A percentile compares a stretch with the other conserved stretches of the same genome.
Evolutionary conservation across 2,329 filamentous ascomycete genomes (phyloP).

Genomic region (Curvularia hawaiiensis): DNA sequence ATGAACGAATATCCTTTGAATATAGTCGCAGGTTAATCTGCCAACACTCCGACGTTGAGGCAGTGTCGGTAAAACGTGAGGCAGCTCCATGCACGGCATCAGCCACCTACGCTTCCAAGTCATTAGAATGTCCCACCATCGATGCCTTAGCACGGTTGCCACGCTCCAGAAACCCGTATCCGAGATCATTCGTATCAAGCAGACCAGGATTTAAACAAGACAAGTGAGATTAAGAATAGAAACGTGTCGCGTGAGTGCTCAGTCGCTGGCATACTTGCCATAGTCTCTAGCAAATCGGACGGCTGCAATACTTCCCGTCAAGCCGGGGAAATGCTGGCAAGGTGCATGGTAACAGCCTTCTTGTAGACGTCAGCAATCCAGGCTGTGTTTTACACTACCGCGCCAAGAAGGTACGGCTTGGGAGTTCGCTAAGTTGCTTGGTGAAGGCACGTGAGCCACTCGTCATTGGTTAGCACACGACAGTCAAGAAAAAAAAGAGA

Average conservation of each 20-base stretch:
- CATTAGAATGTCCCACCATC: neutral
- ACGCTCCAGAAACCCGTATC: neutral
- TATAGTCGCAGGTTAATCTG: neutral
- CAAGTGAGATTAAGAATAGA: slow-evolving; percentile 16
- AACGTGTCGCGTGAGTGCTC: slow-evolving; percentile 21
- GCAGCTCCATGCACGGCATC: slow-evolving; percentile 8
- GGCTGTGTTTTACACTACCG: slow-evolving; percentile 28
- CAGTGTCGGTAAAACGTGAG: slow-evolving; percentile 17
- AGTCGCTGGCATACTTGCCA: neutral
- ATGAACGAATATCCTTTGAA: neutral
- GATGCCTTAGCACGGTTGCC: neutral
- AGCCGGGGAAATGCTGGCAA: neutral
- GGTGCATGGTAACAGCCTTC: slow-evolving; percentile 3
- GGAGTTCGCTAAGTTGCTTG: slow-evolving; percentile 24
- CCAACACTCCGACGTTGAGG: slow-evolving; percentile 13
- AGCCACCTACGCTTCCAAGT: slow-evolving; percentile 4
- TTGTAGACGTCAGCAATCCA: slow-evolving; percentile 31
- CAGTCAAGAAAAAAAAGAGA: slow-evolving; percentile 18
- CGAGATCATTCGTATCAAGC: neutral
- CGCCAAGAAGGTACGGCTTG: slow-evolving; percentile 28
- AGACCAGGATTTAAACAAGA: neutral
- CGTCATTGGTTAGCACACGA: slow-evolving; percentile 15
- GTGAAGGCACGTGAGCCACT: slow-evolving; percentile 23
- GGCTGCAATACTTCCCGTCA: neutral
- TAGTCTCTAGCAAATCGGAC: slow-evolving; percentile 10